Conservation (phyloP, 768 basidiomycete genomes). For the Boletellus sp. region DNA sequence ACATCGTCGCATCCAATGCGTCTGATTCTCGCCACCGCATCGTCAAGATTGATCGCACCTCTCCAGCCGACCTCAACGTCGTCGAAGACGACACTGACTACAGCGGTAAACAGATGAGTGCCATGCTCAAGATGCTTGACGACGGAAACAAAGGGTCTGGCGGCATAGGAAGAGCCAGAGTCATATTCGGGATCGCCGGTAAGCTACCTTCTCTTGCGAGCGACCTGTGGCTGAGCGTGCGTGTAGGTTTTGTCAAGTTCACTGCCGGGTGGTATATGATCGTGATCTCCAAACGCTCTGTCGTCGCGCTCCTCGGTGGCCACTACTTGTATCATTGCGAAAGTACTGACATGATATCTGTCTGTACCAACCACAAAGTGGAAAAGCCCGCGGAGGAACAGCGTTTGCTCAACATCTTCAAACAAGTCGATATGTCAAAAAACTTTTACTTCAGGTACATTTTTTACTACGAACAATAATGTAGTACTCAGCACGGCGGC, state of each 20-base stretch:
- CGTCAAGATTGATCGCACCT: conserved; percentile 88
- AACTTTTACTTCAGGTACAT: conserved; percentile 95
- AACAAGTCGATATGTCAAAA: conserved; percentile 97
- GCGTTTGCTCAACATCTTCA: conserved; percentile 84
- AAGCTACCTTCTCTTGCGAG: conserved; percentile 10
- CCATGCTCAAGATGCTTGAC: conserved; percentile 91
- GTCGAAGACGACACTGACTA: conserved; percentile 90
- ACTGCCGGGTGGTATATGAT: conserved; percentile 97
- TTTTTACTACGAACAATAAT: not conserved
- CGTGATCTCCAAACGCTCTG: conserved; percentile 81
- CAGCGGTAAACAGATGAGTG: conserved; percentile 83
- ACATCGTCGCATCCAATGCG: conserved; percentile 86
- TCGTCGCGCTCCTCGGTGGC: conserved; percentile 90
- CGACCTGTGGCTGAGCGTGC: not conserved
- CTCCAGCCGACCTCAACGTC: conserved; percentile 67
- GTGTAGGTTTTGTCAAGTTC: conserved; percentile 82
- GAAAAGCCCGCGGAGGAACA: conserved; percentile 89
- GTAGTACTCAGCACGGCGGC: not conserved
- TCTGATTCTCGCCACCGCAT: conserved; percentile 87
- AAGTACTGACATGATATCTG: conserved; percentile 76
- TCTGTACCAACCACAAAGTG: conserved; percentile 75
- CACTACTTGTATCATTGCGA: conserved; percentile 98
- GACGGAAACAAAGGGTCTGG: conserved; percentile 90
- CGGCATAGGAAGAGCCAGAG: conserved; percentile 73
- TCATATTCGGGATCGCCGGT: conserved; percentile 85